These are phyloP conservation scores for Orychophragmus violaceus DNA, from an alignment of 345 rosid species.

Conservation along the genomic window DNA sequence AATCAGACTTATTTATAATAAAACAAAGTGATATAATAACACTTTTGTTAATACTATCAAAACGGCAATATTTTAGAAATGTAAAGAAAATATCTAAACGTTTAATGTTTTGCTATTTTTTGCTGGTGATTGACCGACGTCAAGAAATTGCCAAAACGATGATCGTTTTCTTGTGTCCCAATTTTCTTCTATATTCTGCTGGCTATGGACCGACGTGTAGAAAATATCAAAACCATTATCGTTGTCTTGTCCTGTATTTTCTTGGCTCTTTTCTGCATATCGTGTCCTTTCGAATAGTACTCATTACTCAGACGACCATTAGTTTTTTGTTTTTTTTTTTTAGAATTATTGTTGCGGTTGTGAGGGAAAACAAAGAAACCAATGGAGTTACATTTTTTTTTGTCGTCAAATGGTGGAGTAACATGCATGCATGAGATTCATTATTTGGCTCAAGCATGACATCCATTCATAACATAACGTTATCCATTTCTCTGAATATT, in stretches of 20 bases:
- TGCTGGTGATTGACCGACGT: not conserved
- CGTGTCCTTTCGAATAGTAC: not conserved
- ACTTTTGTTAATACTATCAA: not conserved
- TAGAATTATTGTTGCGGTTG: not conserved
- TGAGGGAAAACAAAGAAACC: not conserved
- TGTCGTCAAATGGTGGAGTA: conserved; percentile 13
- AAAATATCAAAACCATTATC: not conserved
- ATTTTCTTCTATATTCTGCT: not conserved
- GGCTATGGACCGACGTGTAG: not conserved
- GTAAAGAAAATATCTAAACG: not conserved
- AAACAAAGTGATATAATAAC: not conserved
- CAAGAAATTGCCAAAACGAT: conserved; percentile 3
- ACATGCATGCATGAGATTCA: conserved; percentile 1
- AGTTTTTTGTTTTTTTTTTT: not conserved
- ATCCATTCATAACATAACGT: not conserved
- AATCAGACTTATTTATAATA: not conserved
- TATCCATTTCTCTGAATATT: not conserved
- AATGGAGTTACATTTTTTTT: conserved; percentile 17
- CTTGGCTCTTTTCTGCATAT: not conserved
- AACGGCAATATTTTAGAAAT: not conserved
- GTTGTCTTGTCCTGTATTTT: not conserved
- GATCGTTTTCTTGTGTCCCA: not conserved
- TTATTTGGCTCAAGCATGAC: not conserved
- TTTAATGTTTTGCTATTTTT: not conserved
- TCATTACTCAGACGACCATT: conserved; percentile 9